Conservation (phyloP, 2,329 filamentous ascomycete genomes). For the Neonectria faginata region DNA sequence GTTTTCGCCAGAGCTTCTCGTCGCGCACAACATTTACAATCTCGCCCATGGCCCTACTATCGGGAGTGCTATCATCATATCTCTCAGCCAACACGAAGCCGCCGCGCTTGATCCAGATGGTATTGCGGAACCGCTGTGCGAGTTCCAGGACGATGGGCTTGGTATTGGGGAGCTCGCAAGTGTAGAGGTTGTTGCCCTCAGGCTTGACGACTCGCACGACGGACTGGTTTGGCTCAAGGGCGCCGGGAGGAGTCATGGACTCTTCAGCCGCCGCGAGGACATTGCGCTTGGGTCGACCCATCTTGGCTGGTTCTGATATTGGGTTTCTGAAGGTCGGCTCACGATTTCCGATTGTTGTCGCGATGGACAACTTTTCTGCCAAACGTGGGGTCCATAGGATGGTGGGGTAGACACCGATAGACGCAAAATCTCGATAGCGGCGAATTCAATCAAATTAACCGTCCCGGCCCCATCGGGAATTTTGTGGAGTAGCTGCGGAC, state of each 20-base stretch:
- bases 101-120: constrained; percentile 91
- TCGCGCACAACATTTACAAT: constrained; percentile 94
- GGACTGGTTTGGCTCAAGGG: constrained; percentile 70
- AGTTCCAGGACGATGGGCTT: constrained; percentile 82
- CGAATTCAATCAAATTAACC: constrained; percentile 2
- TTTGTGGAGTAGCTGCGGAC: constrained; percentile 16
- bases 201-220: constrained; percentile 85
- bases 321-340: background rate
- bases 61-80: constrained; percentile 71
- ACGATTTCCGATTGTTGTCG: background rate
- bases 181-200: constrained; percentile 90
- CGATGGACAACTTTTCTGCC: constrained; percentile 19
- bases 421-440: constrained; percentile 16
- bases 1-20: constrained; percentile 92
- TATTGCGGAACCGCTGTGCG: constrained; percentile 85
- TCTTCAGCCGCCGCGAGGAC: constrained; percentile 83
- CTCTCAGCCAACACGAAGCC: constrained; percentile 86
- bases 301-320: constrained; percentile 23
- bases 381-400: constrained; percentile 23
- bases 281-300: constrained; percentile 71
- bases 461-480: background rate
- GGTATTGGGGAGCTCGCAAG: constrained; percentile 76
- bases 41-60: constrained; percentile 85
- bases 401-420: constrained; percentile 23
- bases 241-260: constrained; percentile 68